Evolutionary conservation across 345 rosid species (phyloP).

Genomic region (Erysimum cheiranthoides): DNA sequence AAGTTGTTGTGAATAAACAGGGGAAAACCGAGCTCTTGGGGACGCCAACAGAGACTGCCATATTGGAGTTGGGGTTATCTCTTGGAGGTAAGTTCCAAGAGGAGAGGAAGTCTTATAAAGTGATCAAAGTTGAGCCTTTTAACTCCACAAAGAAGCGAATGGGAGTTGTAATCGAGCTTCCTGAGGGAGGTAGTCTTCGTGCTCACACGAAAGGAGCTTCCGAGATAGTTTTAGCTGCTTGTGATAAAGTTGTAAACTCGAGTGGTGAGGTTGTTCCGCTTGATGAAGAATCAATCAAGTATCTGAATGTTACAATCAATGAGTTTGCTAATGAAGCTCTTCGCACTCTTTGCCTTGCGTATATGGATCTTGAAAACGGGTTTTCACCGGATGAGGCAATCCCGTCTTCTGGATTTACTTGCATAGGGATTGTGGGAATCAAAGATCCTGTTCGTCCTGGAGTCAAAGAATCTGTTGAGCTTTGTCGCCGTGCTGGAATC

Average conservation of each 20-base stretch:
- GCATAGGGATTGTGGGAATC: slow-evolving; percentile 87
- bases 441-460: slow-evolving; percentile 97
- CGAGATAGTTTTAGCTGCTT: slow-evolving; percentile 83
- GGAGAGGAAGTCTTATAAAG: slow-evolving; percentile 60
- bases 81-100: slow-evolving; percentile 80
- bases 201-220: slow-evolving; percentile 95
- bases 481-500: slow-evolving; percentile 88
- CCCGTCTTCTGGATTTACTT: slow-evolving; percentile 71
- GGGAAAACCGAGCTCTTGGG: slow-evolving; percentile 81
- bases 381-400: slow-evolving; percentile 63
- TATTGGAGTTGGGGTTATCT: slow-evolving; percentile 78
- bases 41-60: slow-evolving; percentile 88
- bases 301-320: slow-evolving; percentile 67
- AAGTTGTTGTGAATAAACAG: slow-evolving; percentile 69
- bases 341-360: slow-evolving; percentile 86
- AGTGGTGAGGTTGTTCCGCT: slow-evolving; percentile 77
- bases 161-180: slow-evolving; percentile 79
- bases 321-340: slow-evolving; percentile 90
- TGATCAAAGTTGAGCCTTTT: slow-evolving; percentile 86
- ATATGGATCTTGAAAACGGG: slow-evolving; percentile 60
- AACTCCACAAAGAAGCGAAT: slow-evolving; percentile 93
- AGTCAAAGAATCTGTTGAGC: slow-evolving; percentile 86
- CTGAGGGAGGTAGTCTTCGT: slow-evolving; percentile 61
- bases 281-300: slow-evolving; percentile 62
- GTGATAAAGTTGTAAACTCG: slow-evolving; percentile 73